Evolutionary conservation across 306 rosid species (phyloP).

Genomic region (Vigna mungo): DNA sequence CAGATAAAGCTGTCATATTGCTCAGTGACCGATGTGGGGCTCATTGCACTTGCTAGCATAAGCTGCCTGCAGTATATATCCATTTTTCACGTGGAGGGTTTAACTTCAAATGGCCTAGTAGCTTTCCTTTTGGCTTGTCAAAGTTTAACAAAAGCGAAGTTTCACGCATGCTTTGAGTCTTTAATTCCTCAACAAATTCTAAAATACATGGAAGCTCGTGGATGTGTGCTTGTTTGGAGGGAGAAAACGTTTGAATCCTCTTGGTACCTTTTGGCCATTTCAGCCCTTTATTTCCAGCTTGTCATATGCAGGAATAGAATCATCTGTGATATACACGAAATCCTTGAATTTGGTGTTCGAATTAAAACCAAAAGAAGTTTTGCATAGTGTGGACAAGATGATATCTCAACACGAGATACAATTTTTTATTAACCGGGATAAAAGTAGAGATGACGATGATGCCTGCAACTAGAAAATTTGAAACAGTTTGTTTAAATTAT

Average conservation of each 20-base stretch:
- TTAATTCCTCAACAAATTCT: constrained; percentile 56
- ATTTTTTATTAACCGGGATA: not conserved
- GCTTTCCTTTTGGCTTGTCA: constrained; percentile 61
- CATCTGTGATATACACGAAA: constrained; percentile 21
- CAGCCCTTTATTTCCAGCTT: not conserved
- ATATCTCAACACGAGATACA: not conserved
- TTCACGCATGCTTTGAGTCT: constrained; percentile 64
- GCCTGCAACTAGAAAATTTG: not conserved
- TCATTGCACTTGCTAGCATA: constrained; percentile 64
- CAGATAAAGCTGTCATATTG: constrained; percentile 78
- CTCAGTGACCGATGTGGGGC: constrained; percentile 72
- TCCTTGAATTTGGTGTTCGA: constrained; percentile 17
- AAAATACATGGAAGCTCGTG: constrained; percentile 63
- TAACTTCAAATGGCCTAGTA: constrained; percentile 69
- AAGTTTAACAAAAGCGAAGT: constrained; percentile 69
- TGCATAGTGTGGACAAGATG: not conserved
- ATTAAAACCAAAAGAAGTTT: constrained; percentile 16
- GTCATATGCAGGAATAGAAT: constrained; percentile 7
- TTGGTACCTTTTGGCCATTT: constrained; percentile 46
- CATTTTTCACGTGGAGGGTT: constrained; percentile 64
- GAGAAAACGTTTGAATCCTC: constrained; percentile 51
- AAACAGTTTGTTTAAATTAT: constrained; percentile 18
- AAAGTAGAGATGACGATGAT: not conserved
- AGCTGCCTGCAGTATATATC: constrained; percentile 61
- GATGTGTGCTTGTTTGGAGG: constrained; percentile 70